Evolutionary conservation across 768 basidiomycete genomes (phyloP).

Genomic region (Mycena indigotica): DNA sequence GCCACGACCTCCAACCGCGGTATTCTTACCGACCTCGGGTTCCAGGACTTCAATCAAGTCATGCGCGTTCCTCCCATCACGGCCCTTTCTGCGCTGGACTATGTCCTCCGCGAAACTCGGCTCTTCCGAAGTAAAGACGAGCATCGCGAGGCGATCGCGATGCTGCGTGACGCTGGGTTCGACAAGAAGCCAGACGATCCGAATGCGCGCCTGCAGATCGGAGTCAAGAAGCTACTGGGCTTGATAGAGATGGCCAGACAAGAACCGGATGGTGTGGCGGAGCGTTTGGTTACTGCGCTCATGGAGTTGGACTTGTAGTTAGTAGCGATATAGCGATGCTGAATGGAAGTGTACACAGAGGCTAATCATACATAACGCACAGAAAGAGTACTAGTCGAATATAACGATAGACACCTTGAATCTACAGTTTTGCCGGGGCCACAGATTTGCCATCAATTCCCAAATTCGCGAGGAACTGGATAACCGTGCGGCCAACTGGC

Average conservation of each 20-base stretch:
- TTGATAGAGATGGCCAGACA: conserved; percentile 96
- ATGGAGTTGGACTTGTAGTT: conserved; percentile 46
- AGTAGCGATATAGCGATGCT: too few relatives aligned
- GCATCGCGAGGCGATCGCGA: conserved; percentile 56
- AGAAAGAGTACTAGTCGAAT: too few relatives aligned
- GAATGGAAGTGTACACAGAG: neutral
- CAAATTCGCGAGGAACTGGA: conserved; percentile 2
- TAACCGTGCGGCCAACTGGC: conserved; percentile 13
- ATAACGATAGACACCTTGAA: neutral
- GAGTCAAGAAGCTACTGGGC: conserved; percentile 91
- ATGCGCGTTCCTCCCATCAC: conserved; percentile 83
- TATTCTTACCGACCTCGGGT: conserved; percentile 85
- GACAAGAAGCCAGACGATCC: conserved; percentile 49
- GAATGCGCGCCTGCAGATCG: conserved; percentile 66
- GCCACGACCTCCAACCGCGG: conserved; percentile 89
- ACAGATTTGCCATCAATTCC: neutral
- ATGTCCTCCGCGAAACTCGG: conserved; percentile 75
- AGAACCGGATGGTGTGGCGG: conserved; percentile 82
- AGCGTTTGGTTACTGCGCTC: conserved; percentile 65
- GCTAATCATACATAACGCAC: neutral
- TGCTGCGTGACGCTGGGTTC: conserved; percentile 78
- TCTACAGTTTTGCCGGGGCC: conserved; percentile 4
- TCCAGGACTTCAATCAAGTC: conserved; percentile 90
- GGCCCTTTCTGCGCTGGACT: conserved; percentile 68
- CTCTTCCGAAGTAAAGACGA: conserved; percentile 67